A percentile compares a stretch with the other conserved stretches of the same genome.
Conservation (phyloP, 371 early-diverging fungal genomes). For the Circinella umbellata region DNA sequence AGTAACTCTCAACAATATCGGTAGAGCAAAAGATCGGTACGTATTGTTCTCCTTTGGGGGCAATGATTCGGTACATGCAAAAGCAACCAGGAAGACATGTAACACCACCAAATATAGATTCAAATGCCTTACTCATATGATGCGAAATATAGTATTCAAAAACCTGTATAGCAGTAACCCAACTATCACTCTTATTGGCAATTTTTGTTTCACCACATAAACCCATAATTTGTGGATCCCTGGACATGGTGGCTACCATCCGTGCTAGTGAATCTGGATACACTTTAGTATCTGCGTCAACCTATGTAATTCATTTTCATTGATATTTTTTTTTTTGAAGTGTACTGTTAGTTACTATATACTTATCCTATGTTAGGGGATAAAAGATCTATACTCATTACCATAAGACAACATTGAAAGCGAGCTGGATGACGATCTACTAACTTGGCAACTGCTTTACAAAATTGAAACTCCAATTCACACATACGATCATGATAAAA, state of each 20-base stretch:
- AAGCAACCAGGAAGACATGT: slow-evolving; percentile 98
- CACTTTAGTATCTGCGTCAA: slow-evolving; percentile 97
- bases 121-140: slow-evolving; percentile 94
- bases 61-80: slow-evolving; percentile 94
- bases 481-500: slow-evolving; percentile 96
- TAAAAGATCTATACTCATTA: slow-evolving; percentile 16
- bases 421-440: slow-evolving; percentile 82
- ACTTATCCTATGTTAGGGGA: not conserved
- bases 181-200: slow-evolving; percentile 81
- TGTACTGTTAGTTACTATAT: too few relatives aligned
- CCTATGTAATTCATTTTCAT: slow-evolving; percentile 27
- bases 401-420: slow-evolving; percentile 95
- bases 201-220: slow-evolving; percentile 91
- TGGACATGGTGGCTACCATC: slow-evolving; percentile 81
- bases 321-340: not conserved
- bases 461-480: slow-evolving; percentile 94
- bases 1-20: slow-evolving; percentile 88
- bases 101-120: slow-evolving; percentile 95
- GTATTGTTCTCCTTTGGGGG: slow-evolving; percentile 65
- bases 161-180: slow-evolving; percentile 96
- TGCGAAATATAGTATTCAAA: slow-evolving; percentile 98
- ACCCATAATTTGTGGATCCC: slow-evolving; percentile 81
- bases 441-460: slow-evolving; percentile 85
- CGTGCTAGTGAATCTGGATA: slow-evolving; percentile 80
- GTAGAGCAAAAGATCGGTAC: slow-evolving; percentile 85